These are phyloP conservation scores for Salix suchowensis DNA, from an alignment of 345 rosid genomes.

Conservation along the genomic window DNA sequence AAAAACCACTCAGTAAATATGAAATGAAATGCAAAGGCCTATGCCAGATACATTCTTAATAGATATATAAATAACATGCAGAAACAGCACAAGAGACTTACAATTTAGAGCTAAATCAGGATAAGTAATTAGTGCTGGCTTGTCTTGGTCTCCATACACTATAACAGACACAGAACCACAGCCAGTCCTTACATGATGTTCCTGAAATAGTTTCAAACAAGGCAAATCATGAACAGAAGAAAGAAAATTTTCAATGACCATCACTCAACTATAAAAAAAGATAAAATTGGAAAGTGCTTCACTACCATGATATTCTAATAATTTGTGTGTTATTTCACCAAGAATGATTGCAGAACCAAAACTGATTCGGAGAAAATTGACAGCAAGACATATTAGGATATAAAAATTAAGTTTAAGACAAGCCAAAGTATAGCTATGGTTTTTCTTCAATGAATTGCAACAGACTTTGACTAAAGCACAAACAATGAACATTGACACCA, in stretches of 20 bases:
- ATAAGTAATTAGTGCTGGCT: constrained; percentile 83
- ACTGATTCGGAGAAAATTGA: constrained; percentile 3
- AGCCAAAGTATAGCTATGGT: constrained; percentile 21
- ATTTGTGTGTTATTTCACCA: neutral
- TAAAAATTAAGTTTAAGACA: constrained; percentile 29
- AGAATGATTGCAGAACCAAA: neutral
- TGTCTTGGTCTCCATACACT: constrained; percentile 76
- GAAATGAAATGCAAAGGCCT: too few species aligned
- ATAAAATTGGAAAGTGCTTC: neutral
- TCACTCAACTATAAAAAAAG: neutral
- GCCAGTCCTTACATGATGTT: constrained; percentile 65
- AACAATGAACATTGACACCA: constrained; percentile 13
- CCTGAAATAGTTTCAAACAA: constrained; percentile 40
- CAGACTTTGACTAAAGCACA: constrained; percentile 20
- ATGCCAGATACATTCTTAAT: neutral
- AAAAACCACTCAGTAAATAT: too few species aligned
- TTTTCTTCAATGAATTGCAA: constrained; percentile 36
- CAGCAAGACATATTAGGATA: constrained; percentile 29
- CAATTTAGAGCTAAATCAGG: constrained; percentile 84
- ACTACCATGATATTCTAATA: constrained; percentile 26
- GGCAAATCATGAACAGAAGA: constrained; percentile 1
- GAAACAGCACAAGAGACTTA: constrained; percentile 32
- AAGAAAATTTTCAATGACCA: constrained; percentile 5
- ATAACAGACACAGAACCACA: constrained; percentile 78
- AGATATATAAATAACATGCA: neutral